Conservation (phyloP, 2,329 filamentous ascomycete species). For the Sporothrix euskadiensis region DNA sequence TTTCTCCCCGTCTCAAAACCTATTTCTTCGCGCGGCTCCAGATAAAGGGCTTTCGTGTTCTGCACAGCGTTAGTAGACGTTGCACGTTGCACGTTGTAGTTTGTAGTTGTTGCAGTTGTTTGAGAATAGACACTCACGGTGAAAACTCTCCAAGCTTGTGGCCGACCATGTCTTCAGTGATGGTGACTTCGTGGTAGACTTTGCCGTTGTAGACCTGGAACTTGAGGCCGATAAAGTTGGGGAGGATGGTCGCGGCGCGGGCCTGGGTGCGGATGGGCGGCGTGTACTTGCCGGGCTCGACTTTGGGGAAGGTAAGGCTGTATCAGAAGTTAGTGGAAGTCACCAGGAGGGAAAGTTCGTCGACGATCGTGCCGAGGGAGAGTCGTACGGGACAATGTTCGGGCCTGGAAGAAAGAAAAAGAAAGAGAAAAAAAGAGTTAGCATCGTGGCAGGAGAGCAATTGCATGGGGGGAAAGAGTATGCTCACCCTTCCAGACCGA, state of each 20-base stretch:
- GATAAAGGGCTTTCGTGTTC: constrained; percentile 60
- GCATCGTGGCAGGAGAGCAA: constrained; percentile 5
- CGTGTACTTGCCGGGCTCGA: constrained; percentile 60
- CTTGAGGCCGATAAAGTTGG: constrained; percentile 84
- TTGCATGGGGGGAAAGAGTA: background rate
- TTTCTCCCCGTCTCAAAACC: background rate
- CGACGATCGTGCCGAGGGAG: background rate
- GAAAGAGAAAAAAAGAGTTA: constrained; percentile 32
- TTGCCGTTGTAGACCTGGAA: constrained; percentile 95
- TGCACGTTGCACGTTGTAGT: too few species aligned
- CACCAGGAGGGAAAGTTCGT: background rate
- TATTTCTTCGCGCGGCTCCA: constrained; percentile 40
- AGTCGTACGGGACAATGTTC: constrained; percentile 56
- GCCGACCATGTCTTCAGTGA: constrained; percentile 95
- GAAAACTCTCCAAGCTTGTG: constrained; percentile 94
- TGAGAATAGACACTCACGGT: constrained; percentile 59
- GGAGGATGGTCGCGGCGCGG: constrained; percentile 83
- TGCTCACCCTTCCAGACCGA: constrained; percentile 85
- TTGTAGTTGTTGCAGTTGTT: background rate
- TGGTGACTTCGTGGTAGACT: constrained; percentile 74
- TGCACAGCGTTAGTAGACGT: constrained; percentile 35
- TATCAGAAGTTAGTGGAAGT: background rate
- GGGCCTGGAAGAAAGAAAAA: constrained; percentile 43
- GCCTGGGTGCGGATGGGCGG: constrained; percentile 83
- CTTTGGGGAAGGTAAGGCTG: constrained; percentile 65